These are phyloP conservation scores for Chaetomium strumarium DNA, from an alignment of 2,329 filamentous ascomycete species.

Conservation along the genomic window DNA sequence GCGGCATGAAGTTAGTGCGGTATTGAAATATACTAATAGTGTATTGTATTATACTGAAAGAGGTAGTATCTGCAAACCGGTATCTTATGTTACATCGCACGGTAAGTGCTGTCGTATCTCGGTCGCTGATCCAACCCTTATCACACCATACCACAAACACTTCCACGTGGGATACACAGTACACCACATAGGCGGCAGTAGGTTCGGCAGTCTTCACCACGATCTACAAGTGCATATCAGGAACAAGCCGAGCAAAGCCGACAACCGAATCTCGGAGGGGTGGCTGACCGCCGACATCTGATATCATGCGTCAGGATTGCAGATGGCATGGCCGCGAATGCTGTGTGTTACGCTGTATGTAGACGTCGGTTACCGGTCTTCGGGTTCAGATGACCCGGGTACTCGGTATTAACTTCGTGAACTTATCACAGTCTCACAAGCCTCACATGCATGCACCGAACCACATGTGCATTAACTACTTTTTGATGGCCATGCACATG, in stretches of 20 bases:
- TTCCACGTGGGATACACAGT: no score
- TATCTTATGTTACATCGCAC: background rate
- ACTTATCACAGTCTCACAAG: no score
- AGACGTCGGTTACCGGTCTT: background rate
- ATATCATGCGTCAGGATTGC: background rate
- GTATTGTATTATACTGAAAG: background rate
- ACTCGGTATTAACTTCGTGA: background rate
- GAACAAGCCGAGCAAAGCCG: background rate
- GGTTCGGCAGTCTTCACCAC: no score
- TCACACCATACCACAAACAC: no score
- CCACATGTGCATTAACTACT: background rate
- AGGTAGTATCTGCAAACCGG: background rate
- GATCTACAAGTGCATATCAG: no score
- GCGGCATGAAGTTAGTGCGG: no score
- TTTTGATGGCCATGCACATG: background rate
- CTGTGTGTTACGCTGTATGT: no score
- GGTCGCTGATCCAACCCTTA: no score
- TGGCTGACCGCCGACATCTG: background rate
- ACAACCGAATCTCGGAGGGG: no score
- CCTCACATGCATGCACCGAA: conserved; percentile 1
- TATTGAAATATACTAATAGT: no score
- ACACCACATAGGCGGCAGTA: no score
- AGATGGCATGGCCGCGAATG: background rate
- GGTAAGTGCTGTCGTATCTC: no score
- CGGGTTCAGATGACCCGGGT: conserved; percentile 1